Conservation (phyloP, 371 early-diverging fungal genomes). For the Sporodiniella umbellata region DNA sequence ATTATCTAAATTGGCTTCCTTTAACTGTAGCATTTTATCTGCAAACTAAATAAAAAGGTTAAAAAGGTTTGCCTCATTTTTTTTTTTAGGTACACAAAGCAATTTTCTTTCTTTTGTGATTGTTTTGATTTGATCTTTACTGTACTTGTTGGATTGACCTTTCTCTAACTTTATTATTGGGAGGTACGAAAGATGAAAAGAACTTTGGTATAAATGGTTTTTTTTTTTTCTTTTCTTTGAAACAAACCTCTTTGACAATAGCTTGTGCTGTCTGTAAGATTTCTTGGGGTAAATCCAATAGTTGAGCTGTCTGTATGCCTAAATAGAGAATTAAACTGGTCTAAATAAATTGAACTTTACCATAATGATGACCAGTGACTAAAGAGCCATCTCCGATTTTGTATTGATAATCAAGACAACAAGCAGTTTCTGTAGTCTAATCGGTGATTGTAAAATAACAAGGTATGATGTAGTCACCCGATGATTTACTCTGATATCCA, state of each 20-base stretch:
- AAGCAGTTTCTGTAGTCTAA: constrained; percentile 7
- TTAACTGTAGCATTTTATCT: constrained; percentile 31
- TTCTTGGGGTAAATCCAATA: constrained; percentile 37
- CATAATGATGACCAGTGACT: constrained; percentile 33
- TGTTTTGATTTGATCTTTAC: background rate
- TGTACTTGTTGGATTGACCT: background rate
- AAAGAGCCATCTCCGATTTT: constrained; percentile 41
- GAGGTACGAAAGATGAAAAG: background rate
- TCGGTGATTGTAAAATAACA: constrained; percentile 3
- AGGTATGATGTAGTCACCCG: background rate
- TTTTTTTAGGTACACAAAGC: constrained; percentile 34
- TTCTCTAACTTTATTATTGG: background rate
- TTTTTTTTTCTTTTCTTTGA: no score
- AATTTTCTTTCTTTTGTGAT: constrained; percentile 14
- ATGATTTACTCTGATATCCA: constrained; percentile 12
- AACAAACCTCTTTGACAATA: constrained; percentile 25
- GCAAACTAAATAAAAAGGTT: constrained; percentile 25
- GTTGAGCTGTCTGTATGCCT: constrained; percentile 52
- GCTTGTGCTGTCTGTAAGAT: constrained; percentile 34
- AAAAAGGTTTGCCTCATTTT: background rate
- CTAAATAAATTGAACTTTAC: constrained; percentile 21
- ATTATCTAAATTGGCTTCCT: constrained; percentile 4
- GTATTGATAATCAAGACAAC: constrained; percentile 42
- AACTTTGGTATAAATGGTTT: no score
- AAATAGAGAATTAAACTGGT: no score